These are phyloP conservation scores for Rhodotorula toruloides DNA, from an alignment of 768 basidiomycete genomes.

Conservation along the genomic window DNA sequence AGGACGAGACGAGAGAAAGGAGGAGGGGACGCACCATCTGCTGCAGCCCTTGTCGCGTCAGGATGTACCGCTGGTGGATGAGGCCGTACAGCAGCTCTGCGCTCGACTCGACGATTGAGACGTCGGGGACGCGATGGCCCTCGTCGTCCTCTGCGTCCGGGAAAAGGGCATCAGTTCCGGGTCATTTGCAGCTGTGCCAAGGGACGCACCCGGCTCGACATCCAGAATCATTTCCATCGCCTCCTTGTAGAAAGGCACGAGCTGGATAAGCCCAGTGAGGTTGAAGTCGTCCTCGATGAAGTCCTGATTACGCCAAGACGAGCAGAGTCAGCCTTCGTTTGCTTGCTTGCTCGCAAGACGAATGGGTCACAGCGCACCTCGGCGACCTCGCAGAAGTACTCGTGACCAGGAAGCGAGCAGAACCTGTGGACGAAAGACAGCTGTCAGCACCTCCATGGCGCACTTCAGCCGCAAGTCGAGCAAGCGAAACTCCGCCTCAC, in stretches of 20 bases:
- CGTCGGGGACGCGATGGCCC: conserved; percentile 90
- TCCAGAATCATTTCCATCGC: conserved; percentile 99
- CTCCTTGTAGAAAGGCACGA: conserved; percentile 99
- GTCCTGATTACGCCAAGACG: conserved; percentile 53
- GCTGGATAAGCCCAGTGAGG: conserved; percentile 84
- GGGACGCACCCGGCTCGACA: conserved; percentile 76
- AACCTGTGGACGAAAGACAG: conserved; percentile 54
- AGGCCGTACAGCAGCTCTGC: conserved; percentile 96
- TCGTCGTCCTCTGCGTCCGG: conserved; percentile 62
- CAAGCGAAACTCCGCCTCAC: not conserved
- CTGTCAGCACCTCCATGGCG: no score
- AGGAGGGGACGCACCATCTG: conserved; percentile 65
- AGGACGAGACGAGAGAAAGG: not conserved
- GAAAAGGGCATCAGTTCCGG: not conserved
- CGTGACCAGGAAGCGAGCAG: conserved; percentile 66
- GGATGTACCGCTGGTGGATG: conserved; percentile 94
- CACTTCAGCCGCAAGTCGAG: no score
- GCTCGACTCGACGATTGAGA: conserved; percentile 94
- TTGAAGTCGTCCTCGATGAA: conserved; percentile 99
- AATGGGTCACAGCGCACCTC: conserved; percentile 15
- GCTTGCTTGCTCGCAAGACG: not conserved
- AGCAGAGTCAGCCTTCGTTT: no score
- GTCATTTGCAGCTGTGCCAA: conserved; percentile 48
- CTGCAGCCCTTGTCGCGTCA: conserved; percentile 87
- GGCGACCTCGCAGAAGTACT: conserved; percentile 43